Evolutionary conservation across 495 filamentous ascomycete genomes (phyloP), one percentile per base, ranked within the genome.

Genomic region (Talaromyces thailandensis): DNA sequence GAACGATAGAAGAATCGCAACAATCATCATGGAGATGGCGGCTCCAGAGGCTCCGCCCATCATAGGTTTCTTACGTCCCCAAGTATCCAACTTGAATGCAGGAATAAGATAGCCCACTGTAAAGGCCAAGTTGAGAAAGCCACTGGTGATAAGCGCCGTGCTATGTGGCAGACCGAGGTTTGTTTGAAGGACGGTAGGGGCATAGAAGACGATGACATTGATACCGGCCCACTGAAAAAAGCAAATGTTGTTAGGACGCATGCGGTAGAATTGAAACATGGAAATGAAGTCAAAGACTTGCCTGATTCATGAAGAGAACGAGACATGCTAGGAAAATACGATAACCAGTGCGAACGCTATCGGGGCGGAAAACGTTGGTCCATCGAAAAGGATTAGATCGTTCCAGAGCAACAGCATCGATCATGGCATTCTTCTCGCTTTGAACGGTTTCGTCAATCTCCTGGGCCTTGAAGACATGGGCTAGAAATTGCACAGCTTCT

Each of bases 21-120:
- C 79, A 65, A 84, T 68, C 69, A 82, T 75, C 76, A 83, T 81
- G 51, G 73, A 78, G 25, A 84, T 64, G 0, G 73, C 76, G 1
- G 82, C 71, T 14, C 78, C 81, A 23, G 77, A 68, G 0, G 75
- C 80, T 7, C 82, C 81, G 63, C 75, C 77, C 69, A 86, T 84
- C 81, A 86, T 84, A 6, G 82, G 79, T 45, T 79, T 75, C 25
- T 84, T 77, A 32, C 83, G 82, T 6, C 31, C 31, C 86, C 86
- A 56, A 84, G 73, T n/a, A 66, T 85, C 83, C 32, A 81, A 69
- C 48, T 60, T 64, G 21, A 64, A 64, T 8, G 69, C 67, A 18
- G 81, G 80, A 53, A 80, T 71, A 11, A 83, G 71, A 8, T 8
- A 35, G 31, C 31, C 31, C 9, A 35, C 31, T 35, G 31, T 35